These are phyloP conservation scores for Fusarium oligoseptatum DNA, from an alignment of 2,329 filamentous ascomycete genomes.

Conservation along the genomic window DNA sequence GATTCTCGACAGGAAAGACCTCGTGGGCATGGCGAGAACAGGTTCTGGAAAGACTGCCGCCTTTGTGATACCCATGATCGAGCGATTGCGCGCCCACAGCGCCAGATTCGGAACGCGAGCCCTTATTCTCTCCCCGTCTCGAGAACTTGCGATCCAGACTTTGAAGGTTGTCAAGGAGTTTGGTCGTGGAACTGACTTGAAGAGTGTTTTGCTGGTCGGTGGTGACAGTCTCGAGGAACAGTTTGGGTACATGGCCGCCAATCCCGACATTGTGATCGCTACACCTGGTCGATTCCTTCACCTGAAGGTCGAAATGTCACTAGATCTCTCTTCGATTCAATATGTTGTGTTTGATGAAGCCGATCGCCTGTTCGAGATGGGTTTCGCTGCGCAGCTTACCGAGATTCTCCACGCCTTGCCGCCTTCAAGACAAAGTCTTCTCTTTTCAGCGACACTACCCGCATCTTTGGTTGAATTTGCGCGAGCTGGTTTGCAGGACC, in stretches of 20 bases:
- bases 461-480: conserved; percentile 97
- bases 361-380: conserved; percentile 98
- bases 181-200: conserved; percentile 88
- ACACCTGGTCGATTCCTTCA: conserved; percentile 97
- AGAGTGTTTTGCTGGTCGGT: conserved; percentile 90
- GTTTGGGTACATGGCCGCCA: conserved; percentile 90
- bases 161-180: conserved; percentile 97
- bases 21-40: conserved; percentile 99
- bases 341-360: conserved; percentile 99
- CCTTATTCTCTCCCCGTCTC: conserved; percentile 89
- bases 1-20: conserved; percentile 89
- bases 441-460: conserved; percentile 96
- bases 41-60: conserved; percentile 98
- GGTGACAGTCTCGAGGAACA: conserved; percentile 97
- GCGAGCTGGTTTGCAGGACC: conserved; percentile 91
- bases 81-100: conserved; percentile 90
- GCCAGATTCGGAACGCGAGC: conserved; percentile 87
- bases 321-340: conserved; percentile 89
- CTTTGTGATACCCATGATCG: conserved; percentile 98
- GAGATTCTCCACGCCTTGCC: conserved; percentile 94
- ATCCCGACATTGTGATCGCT: conserved; percentile 97
- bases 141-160: conserved; percentile 95
- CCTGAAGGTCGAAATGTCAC: conserved; percentile 94
- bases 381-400: conserved; percentile 91
- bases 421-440: conserved; percentile 84